These are phyloP conservation scores for Arxiozyma telluris DNA, from an alignment of 1,139 yeast genomes.

Conservation along the genomic window DNA sequence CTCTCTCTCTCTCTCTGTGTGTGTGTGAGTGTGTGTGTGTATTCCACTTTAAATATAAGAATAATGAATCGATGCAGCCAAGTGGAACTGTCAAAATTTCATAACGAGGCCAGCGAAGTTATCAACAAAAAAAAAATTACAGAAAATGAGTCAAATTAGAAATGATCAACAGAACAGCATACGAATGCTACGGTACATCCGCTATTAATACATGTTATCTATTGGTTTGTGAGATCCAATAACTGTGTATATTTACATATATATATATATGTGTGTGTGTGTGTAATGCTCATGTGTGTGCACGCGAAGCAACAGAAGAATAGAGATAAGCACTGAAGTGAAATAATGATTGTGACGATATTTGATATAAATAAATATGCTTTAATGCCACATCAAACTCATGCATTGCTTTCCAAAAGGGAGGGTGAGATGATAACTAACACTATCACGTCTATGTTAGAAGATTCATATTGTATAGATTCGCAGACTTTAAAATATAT, in stretches of 20 bases:
- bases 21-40: no score
- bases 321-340: background rate
- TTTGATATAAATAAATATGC: constrained; percentile 5
- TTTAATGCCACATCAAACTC: constrained; percentile 7
- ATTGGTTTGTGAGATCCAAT: no score
- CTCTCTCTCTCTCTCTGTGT: no score
- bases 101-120: background rate
- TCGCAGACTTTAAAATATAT: constrained; percentile 9
- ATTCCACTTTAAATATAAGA: no score
- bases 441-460: constrained; percentile 3
- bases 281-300: no score
- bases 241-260: no score
- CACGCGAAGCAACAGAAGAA: no score
- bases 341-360: constrained; percentile 1
- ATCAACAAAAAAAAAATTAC: no score
- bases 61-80: no score
- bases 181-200: background rate
- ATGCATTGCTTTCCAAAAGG: constrained; percentile 4
- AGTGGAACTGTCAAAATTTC: no score
- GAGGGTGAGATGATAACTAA: constrained; percentile 8
- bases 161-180: background rate
- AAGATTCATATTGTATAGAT: constrained; percentile 9
- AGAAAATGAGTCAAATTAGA: no score
- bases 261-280: background rate
- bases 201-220: background rate